phyloP scores from a whole-genome alignment of 805 yeast genomes.

The Yamadazyma sp. region DNA sequence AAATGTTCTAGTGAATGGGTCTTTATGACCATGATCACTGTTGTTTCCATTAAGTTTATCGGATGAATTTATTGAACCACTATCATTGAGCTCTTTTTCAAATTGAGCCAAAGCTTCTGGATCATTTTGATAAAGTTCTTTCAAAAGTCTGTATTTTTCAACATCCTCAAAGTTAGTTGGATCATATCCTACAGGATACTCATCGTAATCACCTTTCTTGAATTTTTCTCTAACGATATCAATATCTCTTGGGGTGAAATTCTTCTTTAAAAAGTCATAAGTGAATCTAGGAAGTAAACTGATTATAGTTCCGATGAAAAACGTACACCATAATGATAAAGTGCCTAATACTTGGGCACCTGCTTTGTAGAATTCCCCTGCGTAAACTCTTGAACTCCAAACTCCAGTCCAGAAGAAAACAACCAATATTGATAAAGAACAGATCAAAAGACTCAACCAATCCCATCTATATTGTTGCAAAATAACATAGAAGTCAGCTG shows the following conservation, averaged over 20 bases:
- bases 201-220: conserved; percentile 48
- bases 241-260: conserved; percentile 61
- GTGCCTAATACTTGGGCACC: conserved; percentile 64
- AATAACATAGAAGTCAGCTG: conserved; percentile 65
- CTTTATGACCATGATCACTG: not conserved
- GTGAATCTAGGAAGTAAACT: conserved; percentile 62
- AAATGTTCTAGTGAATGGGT: conserved; percentile 26
- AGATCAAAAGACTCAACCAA: conserved; percentile 56
- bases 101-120: conserved; percentile 33
- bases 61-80: conserved; percentile 3
- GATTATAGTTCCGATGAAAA: conserved; percentile 51
- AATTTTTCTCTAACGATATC: conserved; percentile 69
- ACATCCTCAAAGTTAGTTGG: conserved; percentile 48
- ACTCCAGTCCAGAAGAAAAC: conserved; percentile 79
- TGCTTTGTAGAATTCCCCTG: conserved; percentile 61
- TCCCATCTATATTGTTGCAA: conserved; percentile 78
- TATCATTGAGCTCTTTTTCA: conserved; percentile 19
- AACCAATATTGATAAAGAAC: conserved; percentile 52
- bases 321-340: conserved; percentile 61
- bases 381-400: conserved; percentile 54
- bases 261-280: conserved; percentile 45
- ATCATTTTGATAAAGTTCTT: conserved; percentile 29
- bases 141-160: conserved; percentile 34
- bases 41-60: not conserved
- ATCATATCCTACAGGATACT: conserved; percentile 49